phyloP scores from a whole-genome alignment of 2,329 filamentous ascomycete genomes.

The Ascochyta koolunga region DNA sequence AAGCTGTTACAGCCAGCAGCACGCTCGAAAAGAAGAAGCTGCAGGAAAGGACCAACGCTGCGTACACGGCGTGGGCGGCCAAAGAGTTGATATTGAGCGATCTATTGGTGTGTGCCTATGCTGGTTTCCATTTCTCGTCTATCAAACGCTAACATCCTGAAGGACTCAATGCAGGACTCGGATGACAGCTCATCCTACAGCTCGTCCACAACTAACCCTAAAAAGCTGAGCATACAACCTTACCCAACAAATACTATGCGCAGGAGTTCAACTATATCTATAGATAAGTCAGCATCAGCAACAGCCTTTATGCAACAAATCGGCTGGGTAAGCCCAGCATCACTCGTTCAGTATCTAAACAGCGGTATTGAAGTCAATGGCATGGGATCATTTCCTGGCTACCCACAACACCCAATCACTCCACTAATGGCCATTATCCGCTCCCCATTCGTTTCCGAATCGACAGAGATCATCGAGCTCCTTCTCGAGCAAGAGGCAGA shows the following conservation, averaged over 20 bases:
- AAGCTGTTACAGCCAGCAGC: conserved; percentile 13
- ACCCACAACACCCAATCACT: conserved; percentile 15
- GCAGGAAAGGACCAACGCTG: conserved; percentile 16
- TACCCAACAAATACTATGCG: conserved; percentile 14
- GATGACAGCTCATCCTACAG: conserved; percentile 17
- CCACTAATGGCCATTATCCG: conserved; percentile 18
- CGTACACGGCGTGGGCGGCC: conserved; percentile 15
- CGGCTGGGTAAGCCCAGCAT: conserved; percentile 17
- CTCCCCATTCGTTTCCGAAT: conserved; percentile 15
- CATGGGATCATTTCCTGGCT: conserved; percentile 12
- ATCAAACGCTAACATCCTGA: neutral
- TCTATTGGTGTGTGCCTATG: conserved; percentile 3
- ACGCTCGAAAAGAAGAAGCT: conserved; percentile 13
- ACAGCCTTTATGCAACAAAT: conserved; percentile 18
- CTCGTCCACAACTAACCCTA: conserved; percentile 2
- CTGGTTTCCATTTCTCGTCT: neutral
- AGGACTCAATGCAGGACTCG: conserved; percentile 15
- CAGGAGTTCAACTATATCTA: conserved; percentile 4
- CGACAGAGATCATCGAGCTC: conserved; percentile 12
- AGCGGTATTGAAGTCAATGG: conserved; percentile 18
- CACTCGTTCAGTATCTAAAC: conserved; percentile 15
- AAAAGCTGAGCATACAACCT: conserved; percentile 10
- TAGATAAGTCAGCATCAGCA: conserved; percentile 10
- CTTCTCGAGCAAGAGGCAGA: conserved; percentile 16
- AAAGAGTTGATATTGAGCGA: conserved; percentile 13